Conservation (phyloP, 495 filamentous ascomycete species). For the Xanthoparmelia taractica region DNA sequence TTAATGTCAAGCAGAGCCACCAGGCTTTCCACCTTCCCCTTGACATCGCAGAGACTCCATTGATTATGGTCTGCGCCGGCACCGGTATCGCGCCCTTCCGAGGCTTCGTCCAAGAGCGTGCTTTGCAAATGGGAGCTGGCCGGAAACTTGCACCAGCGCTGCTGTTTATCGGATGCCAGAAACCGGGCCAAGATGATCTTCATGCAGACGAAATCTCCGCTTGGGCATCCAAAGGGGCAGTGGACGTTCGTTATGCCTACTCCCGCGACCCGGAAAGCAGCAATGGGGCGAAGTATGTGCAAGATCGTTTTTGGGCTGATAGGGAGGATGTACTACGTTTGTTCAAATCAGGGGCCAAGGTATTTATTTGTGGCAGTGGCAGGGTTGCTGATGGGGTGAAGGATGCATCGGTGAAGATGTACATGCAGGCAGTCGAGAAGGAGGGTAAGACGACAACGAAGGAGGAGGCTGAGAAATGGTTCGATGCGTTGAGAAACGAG, state of each 20-base stretch:
- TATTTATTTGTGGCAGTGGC: slow-evolving; percentile 61
- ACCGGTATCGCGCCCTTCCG: slow-evolving; percentile 62
- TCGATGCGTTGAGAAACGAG: slow-evolving; percentile 45
- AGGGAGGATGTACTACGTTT: slow-evolving; percentile 43
- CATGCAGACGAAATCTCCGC: slow-evolving; percentile 51
- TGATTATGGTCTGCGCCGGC: slow-evolving; percentile 56
- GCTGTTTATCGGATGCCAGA: slow-evolving; percentile 58
- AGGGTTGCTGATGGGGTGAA: slow-evolving; percentile 54
- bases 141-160: slow-evolving; percentile 49
- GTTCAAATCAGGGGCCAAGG: slow-evolving; percentile 52
- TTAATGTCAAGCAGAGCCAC: slow-evolving; percentile 47
- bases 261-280: slow-evolving; percentile 33
- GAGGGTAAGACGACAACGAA: slow-evolving; percentile 20
- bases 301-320: slow-evolving; percentile 52
- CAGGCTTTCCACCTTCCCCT: slow-evolving; percentile 59
- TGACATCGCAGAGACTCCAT: slow-evolving; percentile 48
- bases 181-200: slow-evolving; percentile 49
- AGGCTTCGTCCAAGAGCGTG: slow-evolving; percentile 63
- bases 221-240: slow-evolving; percentile 53
- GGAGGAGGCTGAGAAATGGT: slow-evolving; percentile 30
- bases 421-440: slow-evolving; percentile 33
- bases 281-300: slow-evolving; percentile 50
- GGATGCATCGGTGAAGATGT: slow-evolving; percentile 44
- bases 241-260: slow-evolving; percentile 51
- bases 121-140: slow-evolving; percentile 45